phyloP scores from a whole-genome alignment of 805 yeast species.

The Sugiyamaella mastotermitis region DNA sequence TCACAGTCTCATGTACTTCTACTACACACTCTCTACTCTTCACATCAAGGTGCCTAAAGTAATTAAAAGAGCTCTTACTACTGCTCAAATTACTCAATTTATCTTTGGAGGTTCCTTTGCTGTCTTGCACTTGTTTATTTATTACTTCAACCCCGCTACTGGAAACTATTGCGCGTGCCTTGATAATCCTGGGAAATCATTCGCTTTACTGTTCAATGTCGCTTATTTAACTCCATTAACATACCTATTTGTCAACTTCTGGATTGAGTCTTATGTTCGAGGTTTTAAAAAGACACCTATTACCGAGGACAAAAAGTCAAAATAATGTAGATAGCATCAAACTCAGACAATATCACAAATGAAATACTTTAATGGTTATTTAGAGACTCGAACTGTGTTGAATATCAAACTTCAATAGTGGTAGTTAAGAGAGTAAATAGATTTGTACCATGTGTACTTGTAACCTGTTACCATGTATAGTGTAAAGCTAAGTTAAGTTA shows the following conservation, averaged over 20 bases:
- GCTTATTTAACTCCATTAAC: slow-evolving; percentile 64
- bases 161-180: slow-evolving; percentile 45
- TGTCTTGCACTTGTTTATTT: slow-evolving; percentile 55
- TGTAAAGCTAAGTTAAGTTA: too few relatives aligned
- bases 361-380: too few relatives aligned
- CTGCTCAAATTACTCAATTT: slow-evolving; percentile 65
- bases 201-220: slow-evolving; percentile 58
- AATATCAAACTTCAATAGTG: too few relatives aligned
- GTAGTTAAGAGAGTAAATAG: too few relatives aligned
- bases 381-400: too few relatives aligned
- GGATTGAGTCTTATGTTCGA: slow-evolving; percentile 37
- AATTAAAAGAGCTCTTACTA: slow-evolving; percentile 54
- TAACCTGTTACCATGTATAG: too few relatives aligned
- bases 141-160: slow-evolving; percentile 45
- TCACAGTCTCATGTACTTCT: slow-evolving; percentile 68
- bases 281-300: background rate
- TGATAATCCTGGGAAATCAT: slow-evolving; percentile 51
- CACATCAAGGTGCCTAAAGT: slow-evolving; percentile 50
- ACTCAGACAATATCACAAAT: too few relatives aligned
- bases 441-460: too few relatives aligned
- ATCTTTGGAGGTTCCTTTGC: slow-evolving; percentile 64
- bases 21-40: slow-evolving; percentile 56
- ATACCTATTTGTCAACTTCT: slow-evolving; percentile 56
- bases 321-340: too few relatives aligned
- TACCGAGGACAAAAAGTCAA: background rate